Percentiles rank a stretch among this genome's conserved stretches.
phyloP scores from a whole-genome alignment of 179 eudicot species.

The Camellia oleifera region DNA sequence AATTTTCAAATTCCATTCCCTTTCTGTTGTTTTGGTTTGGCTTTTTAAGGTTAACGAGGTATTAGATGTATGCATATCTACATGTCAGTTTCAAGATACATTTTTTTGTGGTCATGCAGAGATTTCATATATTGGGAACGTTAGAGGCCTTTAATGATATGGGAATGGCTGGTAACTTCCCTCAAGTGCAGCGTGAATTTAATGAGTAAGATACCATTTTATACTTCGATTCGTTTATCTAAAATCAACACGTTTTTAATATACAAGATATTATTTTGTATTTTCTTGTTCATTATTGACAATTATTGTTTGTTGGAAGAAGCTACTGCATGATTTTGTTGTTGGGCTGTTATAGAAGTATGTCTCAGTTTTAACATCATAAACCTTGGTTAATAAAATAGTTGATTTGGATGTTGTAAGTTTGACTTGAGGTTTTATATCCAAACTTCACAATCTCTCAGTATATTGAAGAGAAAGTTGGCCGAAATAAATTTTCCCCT shows the following conservation, averaged over 20 bases:
- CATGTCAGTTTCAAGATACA: slow-evolving; percentile 1
- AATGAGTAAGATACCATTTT: slow-evolving; percentile 49
- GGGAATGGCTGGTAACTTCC: slow-evolving; percentile 48
- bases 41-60: background rate
- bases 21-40: background rate
- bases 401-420: no score
- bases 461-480: no score
- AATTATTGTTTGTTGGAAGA: background rate
- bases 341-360: no score
- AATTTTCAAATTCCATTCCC: background rate
- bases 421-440: no score
- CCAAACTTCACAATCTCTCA: no score
- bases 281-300: background rate
- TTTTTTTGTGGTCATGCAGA: slow-evolving; percentile 36
- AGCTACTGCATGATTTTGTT: background rate
- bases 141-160: slow-evolving; percentile 67
- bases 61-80: background rate
- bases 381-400: no score
- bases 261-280: background rate
- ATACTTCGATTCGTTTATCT: background rate
- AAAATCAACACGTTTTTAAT: background rate
- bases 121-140: slow-evolving; percentile 74
- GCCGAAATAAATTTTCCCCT: no score
- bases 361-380: no score
- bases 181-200: slow-evolving; percentile 61